These are phyloP conservation scores for Whalleya microplaca DNA, from an alignment of 2,329 filamentous ascomycete species.

Conservation along the genomic window DNA sequence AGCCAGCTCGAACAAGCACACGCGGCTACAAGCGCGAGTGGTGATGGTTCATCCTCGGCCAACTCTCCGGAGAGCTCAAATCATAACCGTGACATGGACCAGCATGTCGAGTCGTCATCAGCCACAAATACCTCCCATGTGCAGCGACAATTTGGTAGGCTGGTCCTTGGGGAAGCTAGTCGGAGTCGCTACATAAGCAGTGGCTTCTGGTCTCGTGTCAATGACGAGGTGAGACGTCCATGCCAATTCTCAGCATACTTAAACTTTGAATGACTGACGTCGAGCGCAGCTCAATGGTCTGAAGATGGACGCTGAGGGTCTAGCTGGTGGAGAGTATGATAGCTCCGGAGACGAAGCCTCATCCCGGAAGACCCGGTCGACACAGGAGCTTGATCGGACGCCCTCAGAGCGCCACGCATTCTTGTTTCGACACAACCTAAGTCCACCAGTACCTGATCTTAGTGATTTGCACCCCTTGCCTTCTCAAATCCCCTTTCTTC, in stretches of 20 bases:
- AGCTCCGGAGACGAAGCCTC: conserved; percentile 44
- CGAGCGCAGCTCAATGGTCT: conserved; percentile 48
- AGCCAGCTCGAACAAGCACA: conserved; percentile 50
- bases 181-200: conserved; percentile 54
- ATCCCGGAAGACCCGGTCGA: conserved; percentile 35
- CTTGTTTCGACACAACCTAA: conserved; percentile 52
- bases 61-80: conserved; percentile 37
- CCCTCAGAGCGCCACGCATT: conserved; percentile 54
- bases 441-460: conserved; percentile 35
- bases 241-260: background rate
- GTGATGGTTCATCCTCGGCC: conserved; percentile 31
- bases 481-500: conserved; percentile 57
- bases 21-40: conserved; percentile 31
- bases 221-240: conserved; percentile 52
- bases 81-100: conserved; percentile 25
- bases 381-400: conserved; percentile 45
- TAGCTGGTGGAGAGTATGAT: conserved; percentile 41
- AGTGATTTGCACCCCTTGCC: conserved; percentile 53
- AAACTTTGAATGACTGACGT: conserved; percentile 23
- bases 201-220: conserved; percentile 60
- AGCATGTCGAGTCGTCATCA: conserved; percentile 2
- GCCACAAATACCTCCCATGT: conserved; percentile 23
- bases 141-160: conserved; percentile 49
- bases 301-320: conserved; percentile 43
- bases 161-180: conserved; percentile 49